These are phyloP conservation scores for Hepatocystis sp. DNA, from an alignment of 169 alveolate species.

Conservation along the genomic window DNA sequence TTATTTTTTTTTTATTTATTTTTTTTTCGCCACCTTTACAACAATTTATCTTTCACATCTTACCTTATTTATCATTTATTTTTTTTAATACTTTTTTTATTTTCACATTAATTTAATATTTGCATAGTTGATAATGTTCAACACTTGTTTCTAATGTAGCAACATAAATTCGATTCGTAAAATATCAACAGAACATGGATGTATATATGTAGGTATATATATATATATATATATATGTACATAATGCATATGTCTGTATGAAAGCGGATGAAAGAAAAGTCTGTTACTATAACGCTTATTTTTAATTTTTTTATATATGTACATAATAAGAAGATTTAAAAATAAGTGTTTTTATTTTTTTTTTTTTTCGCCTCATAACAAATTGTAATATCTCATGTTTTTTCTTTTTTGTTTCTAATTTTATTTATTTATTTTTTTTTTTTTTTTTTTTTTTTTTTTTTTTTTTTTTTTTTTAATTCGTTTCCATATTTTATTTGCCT, in stretches of 20 bases:
- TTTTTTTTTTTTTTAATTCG: neutral
- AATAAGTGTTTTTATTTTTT: constrained; percentile 9
- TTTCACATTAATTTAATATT: neutral
- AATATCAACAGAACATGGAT: no score
- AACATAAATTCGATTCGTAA: neutral
- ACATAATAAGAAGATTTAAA: no score
- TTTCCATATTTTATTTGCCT: neutral
- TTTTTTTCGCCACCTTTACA: neutral
- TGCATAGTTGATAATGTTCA: no score
- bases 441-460: constrained; percentile 13
- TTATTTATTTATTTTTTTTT: neutral
- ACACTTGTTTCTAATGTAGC: no score
- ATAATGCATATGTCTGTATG: no score
- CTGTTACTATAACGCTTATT: no score
- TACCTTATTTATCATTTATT: neutral
- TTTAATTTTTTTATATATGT: no score
- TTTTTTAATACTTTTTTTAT: neutral
- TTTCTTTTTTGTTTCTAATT: neutral
- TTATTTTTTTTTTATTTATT: neutral
- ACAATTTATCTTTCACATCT: neutral
- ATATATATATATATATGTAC: constrained; percentile 2
- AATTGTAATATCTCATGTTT: neutral
- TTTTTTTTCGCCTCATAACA: neutral
- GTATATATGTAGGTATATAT: no score
- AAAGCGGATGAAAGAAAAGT: no score